These are phyloP conservation scores for Leishmania tarentolae DNA, from an alignment of 208 protist genomes.

Conservation along the genomic window DNA sequence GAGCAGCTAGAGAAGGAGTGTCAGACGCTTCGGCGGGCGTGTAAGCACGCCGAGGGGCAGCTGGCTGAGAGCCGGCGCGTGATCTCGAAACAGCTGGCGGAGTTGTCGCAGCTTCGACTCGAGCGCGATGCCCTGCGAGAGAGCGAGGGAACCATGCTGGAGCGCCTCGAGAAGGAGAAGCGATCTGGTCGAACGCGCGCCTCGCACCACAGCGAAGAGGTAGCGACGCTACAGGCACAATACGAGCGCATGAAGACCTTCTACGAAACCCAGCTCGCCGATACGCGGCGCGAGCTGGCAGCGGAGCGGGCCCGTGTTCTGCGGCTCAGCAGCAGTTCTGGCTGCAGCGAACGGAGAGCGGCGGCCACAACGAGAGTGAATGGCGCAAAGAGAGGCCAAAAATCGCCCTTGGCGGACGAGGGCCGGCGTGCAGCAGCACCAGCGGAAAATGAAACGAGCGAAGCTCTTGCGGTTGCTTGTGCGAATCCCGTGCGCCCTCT, in stretches of 20 bases:
- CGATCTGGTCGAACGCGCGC: conserved; percentile 38
- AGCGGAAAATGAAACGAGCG: background rate
- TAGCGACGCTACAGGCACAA: conserved; percentile 56
- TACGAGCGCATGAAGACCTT: conserved; percentile 71
- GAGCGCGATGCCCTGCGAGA: conserved; percentile 47
- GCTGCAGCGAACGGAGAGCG: background rate
- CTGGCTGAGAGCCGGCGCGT: conserved; percentile 64
- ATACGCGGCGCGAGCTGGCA: conserved; percentile 72
- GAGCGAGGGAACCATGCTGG: conserved; percentile 41
- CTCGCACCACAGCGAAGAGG: conserved; percentile 54
- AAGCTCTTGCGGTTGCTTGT: background rate
- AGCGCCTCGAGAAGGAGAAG: conserved; percentile 55
- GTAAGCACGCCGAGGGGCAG: conserved; percentile 47
- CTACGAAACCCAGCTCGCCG: conserved; percentile 77
- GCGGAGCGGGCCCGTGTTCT: conserved; percentile 36
- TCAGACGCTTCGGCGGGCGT: conserved; percentile 40
- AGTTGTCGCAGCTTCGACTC: conserved; percentile 52
- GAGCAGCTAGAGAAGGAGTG: conserved; percentile 75
- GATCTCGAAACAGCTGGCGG: conserved; percentile 72
- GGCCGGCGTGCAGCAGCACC: background rate
- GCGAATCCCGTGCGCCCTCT: background rate
- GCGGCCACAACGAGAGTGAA: background rate
- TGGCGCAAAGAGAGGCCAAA: background rate
- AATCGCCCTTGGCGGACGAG: background rate
- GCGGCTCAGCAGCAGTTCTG: conserved; percentile 11